Evolutionary conservation across 768 basidiomycete species (phyloP), one percentile per base, ranked within the genome.

Genomic region (Holtermanniella nyarrowii): DNA sequence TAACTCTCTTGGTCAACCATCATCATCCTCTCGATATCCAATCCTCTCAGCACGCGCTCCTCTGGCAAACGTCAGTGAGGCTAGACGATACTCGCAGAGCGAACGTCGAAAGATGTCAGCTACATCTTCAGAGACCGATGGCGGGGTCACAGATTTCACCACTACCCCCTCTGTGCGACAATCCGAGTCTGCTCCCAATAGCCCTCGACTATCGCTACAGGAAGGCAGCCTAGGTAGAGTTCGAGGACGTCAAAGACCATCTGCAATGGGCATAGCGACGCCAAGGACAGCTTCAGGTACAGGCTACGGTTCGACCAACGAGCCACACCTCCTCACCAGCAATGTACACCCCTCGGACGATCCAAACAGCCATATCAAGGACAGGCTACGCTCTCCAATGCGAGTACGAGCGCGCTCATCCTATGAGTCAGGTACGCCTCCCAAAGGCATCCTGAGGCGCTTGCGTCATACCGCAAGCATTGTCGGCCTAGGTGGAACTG

Each of bases 391-490:
- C 23, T 24, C 18, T 18, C 42, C 23, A 12, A 18, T 24, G 23
- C n/a, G 42, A 7, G 7, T 7, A 7, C 42, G n/a, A 12, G 12
- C 18, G 7, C 7, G 10, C 7, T 7, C 18, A 7, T 7, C 23
- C 16, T 16, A 16, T 7, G 31, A 37, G 16, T 16, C 31, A 7
- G 16, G 10, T 14, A 21, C 44, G 25, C 65, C 65, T 2, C 48
- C 51, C 2, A 50, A 54, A 10, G 44, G 58, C 10, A 50, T 67
- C 11, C 22, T 67, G 44, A 23, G 52, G 22, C 53, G 46, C 37
- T 41, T 67, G 13, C 54, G 57, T 24, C 56, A 60, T 46, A 60
- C 60, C 20, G 65, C 62, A 0, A 66, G 65, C 46, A 52, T 48
- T 16, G 60, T 62, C 5, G 65, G 65, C 0, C 23, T 66, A 16